phyloP scores from a whole-genome alignment of 306 rosid species.

The Myrica gale region DNA sequence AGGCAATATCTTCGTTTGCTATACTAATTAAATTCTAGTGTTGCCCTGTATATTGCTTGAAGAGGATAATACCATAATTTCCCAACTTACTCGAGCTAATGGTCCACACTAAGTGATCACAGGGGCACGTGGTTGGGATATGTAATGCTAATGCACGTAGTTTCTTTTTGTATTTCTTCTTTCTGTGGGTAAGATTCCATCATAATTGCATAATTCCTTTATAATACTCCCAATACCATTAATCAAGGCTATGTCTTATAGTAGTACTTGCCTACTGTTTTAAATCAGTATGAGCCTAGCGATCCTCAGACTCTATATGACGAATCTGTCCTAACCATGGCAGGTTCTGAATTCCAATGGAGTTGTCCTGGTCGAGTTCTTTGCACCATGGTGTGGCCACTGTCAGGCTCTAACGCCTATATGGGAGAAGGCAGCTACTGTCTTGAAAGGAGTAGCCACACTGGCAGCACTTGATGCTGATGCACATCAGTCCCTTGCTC shows the following conservation, averaged over 20 bases:
- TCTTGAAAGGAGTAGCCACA: conserved; percentile 86
- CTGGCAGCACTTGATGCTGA: conserved; percentile 97
- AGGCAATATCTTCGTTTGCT: conserved; percentile 88
- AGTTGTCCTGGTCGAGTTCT: conserved; percentile 91
- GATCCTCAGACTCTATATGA: conserved; percentile 6
- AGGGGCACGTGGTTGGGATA: conserved; percentile 52
- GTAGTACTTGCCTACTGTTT: neutral
- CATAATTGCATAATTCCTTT: neutral
- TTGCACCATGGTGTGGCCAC: conserved; percentile 99
- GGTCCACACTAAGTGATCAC: conserved; percentile 5
- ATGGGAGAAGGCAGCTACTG: conserved; percentile 93
- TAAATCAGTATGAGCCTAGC: neutral
- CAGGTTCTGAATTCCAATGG: conserved; percentile 95
- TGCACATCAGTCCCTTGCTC: conserved; percentile 86
- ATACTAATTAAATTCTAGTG: conserved; percentile 15
- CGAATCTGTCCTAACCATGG: neutral
- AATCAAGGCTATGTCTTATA: neutral
- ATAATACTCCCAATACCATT: neutral
- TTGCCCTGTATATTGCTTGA: neutral
- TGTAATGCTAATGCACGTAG: neutral
- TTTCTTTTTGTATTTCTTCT: neutral
- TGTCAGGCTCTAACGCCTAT: conserved; percentile 85
- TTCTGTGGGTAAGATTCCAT: neutral
- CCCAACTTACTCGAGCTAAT: conserved; percentile 37
- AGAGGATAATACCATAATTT: neutral